Evolutionary conservation across 257 asterid species (phyloP), one percentile per base, ranked within the genome.

Genomic region (Capsicum baccatum): DNA sequence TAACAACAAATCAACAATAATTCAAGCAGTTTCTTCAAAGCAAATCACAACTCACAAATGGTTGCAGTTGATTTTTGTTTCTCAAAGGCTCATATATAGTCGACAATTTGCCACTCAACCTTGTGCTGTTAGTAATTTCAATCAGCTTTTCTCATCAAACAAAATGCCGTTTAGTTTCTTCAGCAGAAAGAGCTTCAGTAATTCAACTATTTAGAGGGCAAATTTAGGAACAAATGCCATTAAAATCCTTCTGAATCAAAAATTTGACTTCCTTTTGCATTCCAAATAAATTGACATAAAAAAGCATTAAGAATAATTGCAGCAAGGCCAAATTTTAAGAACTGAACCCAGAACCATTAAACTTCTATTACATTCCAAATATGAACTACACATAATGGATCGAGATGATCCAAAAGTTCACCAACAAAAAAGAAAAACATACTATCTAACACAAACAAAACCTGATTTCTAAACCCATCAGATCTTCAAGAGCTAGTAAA

Each of bases 401-500:
- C 42, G n/a, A 73, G 80, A 76, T 52, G 64, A 76, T 76, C 81
- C 63, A 54, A 13, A 14, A 54, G 64, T 21, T 13, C 59, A 52
- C 48, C 48, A 52, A 21, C 62, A 3, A 74, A 50, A 3, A 5
- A n/a, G 9, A 13, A 9, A 50, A 3, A 50, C 13, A 9, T 17
- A 9, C 57, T 19, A n/a, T 10, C 58, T 12, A 19, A n/a, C 19
- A 19, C 3, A 13, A 48, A 50, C 6, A 44, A 44, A 44, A 56
- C 57, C 79, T 48, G 19, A 76, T 50, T 50, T 55, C 81, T 76
- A 13, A 66, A 0, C 35, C 48, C 50, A 52, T 54, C 14, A 54
- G 15, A 14, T 15, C 2, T 74, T 86, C 84, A 92, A 83, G 96
- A 90, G 79, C 94, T 92, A 0, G 96, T 92, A 17, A 92, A 92